These are phyloP conservation scores for Chalaropsis thielavioides DNA, from an alignment of 2,329 filamentous ascomycete genomes.

Conservation along the genomic window DNA sequence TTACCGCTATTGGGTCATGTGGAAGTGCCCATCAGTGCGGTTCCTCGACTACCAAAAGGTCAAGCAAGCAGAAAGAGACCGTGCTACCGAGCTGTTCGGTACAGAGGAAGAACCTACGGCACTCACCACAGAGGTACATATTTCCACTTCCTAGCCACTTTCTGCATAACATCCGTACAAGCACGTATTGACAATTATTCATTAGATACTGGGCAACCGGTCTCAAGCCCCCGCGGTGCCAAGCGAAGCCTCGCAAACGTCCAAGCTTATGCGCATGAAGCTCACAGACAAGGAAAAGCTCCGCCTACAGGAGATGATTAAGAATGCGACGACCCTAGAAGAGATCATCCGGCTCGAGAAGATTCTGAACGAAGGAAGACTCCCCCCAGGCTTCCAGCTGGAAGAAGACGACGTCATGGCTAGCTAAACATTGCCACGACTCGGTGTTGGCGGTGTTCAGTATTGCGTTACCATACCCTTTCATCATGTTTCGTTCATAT, in stretches of 20 bases:
- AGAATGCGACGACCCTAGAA: slow-evolving; percentile 72
- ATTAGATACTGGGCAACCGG: slow-evolving; percentile 67
- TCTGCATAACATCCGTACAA: background rate
- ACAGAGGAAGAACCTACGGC: slow-evolving; percentile 62
- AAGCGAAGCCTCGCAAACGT: slow-evolving; percentile 23
- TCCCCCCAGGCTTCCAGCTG: slow-evolving; percentile 53
- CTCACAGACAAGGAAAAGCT: slow-evolving; percentile 80
- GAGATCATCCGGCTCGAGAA: slow-evolving; percentile 87
- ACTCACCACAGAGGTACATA: slow-evolving; percentile 52
- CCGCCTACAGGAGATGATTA: slow-evolving; percentile 72
- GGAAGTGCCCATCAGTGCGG: slow-evolving; percentile 67
- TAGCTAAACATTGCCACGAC: slow-evolving; percentile 31
- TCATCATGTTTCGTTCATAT: slow-evolving; percentile 2
- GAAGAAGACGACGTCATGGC: slow-evolving; percentile 43
- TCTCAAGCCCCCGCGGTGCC: slow-evolving; percentile 48
- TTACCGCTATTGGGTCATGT: slow-evolving; percentile 86
- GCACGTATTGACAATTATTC: slow-evolving; percentile 14
- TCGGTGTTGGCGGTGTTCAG: background rate
- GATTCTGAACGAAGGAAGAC: slow-evolving; percentile 73
- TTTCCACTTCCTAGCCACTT: background rate
- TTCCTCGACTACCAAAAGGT: slow-evolving; percentile 92
- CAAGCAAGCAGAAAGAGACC: slow-evolving; percentile 65
- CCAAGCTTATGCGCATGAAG: slow-evolving; percentile 63
- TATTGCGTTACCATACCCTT: slow-evolving; percentile 6
- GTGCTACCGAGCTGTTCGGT: slow-evolving; percentile 71